Evolutionary conservation across 148 eudicot species (phyloP).

Genomic region (Talinum fruticosum): DNA sequence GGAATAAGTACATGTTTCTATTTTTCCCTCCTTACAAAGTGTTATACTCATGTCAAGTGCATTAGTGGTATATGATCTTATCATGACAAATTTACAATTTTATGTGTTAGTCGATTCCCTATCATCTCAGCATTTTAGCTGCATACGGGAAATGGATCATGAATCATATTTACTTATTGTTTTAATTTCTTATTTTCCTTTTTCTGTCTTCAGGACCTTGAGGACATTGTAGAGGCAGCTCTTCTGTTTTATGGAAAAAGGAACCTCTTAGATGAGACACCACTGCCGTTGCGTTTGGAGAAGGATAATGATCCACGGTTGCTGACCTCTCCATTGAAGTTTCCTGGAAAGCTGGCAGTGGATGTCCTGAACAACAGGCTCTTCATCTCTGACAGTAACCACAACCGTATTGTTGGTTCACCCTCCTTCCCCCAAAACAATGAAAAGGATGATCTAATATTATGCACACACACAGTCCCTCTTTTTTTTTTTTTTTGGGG

Average conservation of each 20-base stretch:
- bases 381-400: slow-evolving; percentile 95
- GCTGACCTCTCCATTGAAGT: slow-evolving; percentile 82
- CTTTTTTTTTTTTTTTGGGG: background rate
- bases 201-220: slow-evolving; percentile 68
- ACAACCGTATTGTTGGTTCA: slow-evolving; percentile 80
- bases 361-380: slow-evolving; percentile 80
- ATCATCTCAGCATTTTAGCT: background rate
- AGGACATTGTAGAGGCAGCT: slow-evolving; percentile 86
- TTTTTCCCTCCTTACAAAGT: background rate
- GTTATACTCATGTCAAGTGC: background rate
- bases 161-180: background rate
- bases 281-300: slow-evolving; percentile 82
- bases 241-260: slow-evolving; percentile 66
- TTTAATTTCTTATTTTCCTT: background rate
- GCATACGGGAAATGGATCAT: background rate
- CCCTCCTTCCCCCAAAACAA: slow-evolving; percentile 16
- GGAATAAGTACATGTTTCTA: background rate
- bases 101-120: background rate
- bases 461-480: background rate
- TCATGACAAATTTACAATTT: background rate
- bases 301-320: slow-evolving; percentile 88
- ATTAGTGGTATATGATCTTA: background rate
- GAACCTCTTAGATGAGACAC: slow-evolving; percentile 57
- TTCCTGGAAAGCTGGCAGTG: slow-evolving; percentile 92
- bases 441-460: background rate